Conservation (phyloP, 108 stramenopile species). For the Skeletonema tropicum region DNA sequence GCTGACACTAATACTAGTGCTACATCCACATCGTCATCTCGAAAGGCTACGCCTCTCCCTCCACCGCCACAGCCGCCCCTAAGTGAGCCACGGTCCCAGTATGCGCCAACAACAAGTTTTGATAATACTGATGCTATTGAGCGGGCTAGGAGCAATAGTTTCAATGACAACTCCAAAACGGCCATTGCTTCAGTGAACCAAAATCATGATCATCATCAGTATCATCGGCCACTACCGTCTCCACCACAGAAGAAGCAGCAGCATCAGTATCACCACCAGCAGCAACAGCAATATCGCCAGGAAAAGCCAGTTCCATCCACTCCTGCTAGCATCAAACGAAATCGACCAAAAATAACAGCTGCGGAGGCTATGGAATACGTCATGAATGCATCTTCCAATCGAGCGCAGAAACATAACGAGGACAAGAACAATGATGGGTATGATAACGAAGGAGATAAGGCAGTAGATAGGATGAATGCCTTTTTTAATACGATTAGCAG, state of each 20-base stretch:
- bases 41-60: conserved; percentile 18
- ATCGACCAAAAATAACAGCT: conserved; percentile 40
- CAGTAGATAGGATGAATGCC: conserved; percentile 14
- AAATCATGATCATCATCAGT: conserved; percentile 2
- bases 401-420: background rate
- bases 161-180: background rate
- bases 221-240: conserved; percentile 27
- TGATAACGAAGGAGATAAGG: conserved; percentile 1
- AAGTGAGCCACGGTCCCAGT: background rate
- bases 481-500: conserved; percentile 20
- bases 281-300: conserved; percentile 4
- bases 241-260: too few relatives aligned
- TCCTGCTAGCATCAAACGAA: conserved; percentile 12
- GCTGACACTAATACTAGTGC: background rate
- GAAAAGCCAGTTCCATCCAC: conserved; percentile 12
- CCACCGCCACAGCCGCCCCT: conserved; percentile 10
- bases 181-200: background rate
- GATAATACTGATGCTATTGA: background rate
- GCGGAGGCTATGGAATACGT: conserved; percentile 40
- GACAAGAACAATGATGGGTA: background rate
- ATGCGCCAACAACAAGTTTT: background rate
- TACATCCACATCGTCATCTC: background rate
- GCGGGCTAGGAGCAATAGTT: conserved; percentile 2
- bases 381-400: conserved; percentile 19
- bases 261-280: too few relatives aligned